Conservation (phyloP, 1,139 yeast genomes). For the Hemisphaericaspora lyxosophila region DNA sequence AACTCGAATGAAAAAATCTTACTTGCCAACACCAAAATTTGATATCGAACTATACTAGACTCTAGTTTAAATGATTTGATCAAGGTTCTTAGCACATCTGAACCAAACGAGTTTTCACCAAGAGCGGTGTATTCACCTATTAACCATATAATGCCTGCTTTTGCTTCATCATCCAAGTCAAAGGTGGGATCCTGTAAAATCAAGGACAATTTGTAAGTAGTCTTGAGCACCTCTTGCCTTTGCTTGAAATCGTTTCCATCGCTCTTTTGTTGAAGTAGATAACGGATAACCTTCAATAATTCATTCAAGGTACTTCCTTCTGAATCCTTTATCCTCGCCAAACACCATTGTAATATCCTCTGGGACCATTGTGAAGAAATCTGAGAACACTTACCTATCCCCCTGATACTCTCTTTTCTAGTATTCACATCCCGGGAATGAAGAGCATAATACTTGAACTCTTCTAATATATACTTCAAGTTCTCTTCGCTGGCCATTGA, state of each 20-base stretch:
- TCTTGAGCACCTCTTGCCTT: conserved; percentile 29
- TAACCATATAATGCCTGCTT: conserved; percentile 86
- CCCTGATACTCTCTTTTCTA: conserved; percentile 56
- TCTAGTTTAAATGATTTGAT: conserved; percentile 59
- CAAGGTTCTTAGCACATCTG: conserved; percentile 70
- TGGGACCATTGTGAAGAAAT: conserved; percentile 36
- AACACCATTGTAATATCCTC: conserved; percentile 43
- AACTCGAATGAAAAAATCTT: conserved; percentile 63
- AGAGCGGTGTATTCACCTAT: conserved; percentile 72
- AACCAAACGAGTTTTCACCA: conserved; percentile 53
- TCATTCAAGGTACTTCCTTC: conserved; percentile 49
- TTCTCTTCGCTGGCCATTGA: conserved; percentile 54
- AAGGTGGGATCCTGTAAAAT: conserved; percentile 26
- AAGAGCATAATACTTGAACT: conserved; percentile 66
- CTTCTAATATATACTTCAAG: conserved; percentile 55
- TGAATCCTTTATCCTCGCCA: conserved; percentile 29
- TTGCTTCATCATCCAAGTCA: conserved; percentile 52
- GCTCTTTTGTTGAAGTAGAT: conserved; percentile 61
- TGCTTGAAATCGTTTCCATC: conserved; percentile 20
- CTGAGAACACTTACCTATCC: conserved; percentile 54
- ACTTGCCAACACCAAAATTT: conserved; percentile 70
- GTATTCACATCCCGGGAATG: conserved; percentile 31
- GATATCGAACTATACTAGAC: conserved; percentile 61
- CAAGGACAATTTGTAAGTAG: conserved; percentile 38
- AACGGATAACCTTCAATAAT: conserved; percentile 66